Conservation (phyloP, 345 rosid species). For the Firmiana major region DNA sequence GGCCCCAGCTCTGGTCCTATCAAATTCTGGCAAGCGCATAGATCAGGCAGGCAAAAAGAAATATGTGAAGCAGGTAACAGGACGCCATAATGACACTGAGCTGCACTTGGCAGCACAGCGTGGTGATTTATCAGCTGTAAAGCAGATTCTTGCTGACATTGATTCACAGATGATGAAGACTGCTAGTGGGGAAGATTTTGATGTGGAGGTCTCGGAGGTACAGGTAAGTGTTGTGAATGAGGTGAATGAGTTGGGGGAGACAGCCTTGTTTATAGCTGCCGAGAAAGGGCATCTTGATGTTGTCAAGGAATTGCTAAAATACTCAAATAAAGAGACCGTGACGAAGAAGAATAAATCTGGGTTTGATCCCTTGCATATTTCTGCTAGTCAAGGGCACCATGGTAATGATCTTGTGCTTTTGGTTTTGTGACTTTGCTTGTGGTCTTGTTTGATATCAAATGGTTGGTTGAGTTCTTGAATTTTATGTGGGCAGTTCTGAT, state of each 20-base stretch:
- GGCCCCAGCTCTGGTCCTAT: conserved; percentile 21
- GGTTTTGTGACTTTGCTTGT: conserved; percentile 1
- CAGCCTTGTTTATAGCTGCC: conserved; percentile 80
- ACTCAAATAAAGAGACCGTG: conserved; percentile 72
- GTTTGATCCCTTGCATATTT: conserved; percentile 80
- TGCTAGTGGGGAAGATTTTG: conserved; percentile 65
- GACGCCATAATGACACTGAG: conserved; percentile 87
- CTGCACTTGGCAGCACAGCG: conserved; percentile 88
- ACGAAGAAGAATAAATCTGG: conserved; percentile 75
- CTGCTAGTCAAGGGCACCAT: conserved; percentile 83
- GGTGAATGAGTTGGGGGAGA: conserved; percentile 93
- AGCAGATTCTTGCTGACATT: conserved; percentile 68
- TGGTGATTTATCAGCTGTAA: conserved; percentile 68
- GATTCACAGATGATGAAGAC: conserved; percentile 66
- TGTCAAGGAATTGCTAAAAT: conserved; percentile 77
- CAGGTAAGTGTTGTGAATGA: conserved; percentile 82
- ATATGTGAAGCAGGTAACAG: conserved; percentile 95
- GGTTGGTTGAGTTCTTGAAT: not conserved
- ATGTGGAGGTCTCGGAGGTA: conserved; percentile 70
- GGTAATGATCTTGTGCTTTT: conserved; percentile 43
- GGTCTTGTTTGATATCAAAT: not conserved
- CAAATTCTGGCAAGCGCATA: conserved; percentile 68
- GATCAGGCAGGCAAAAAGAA: conserved; percentile 90
- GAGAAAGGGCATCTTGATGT: conserved; percentile 92
- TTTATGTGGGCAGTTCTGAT: not conserved